Base-by-base conservation (phyloP, 2,329 filamentous ascomycete genomes). In the Beauveria varroae region DNA sequence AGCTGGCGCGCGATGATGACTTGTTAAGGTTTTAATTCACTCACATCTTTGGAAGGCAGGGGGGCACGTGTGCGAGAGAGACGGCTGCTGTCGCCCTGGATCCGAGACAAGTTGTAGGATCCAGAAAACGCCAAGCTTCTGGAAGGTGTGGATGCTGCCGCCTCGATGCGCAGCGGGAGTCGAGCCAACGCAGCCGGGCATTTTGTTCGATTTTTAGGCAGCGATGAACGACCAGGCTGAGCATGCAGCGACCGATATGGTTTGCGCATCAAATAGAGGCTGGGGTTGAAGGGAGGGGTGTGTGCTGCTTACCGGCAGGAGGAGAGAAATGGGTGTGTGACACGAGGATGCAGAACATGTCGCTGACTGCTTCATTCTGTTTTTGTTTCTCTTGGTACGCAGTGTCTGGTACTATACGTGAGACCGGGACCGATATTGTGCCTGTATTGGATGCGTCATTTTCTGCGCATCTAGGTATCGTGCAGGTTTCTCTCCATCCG, bases 361-460 rank as follows among this genome's bases (percentile, higher is more conserved):
- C 34, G 53, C 53, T 56, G 53, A 47, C 53, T 47, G 53, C 22
- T 46, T 40, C 37, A 22, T 41, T 22, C 30, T 12, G 30, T 53
- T 53, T 8, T 46, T 4, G 43, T 46, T 51, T 34, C 16, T 56
- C 26, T 14, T 46, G 26, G 9, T 46, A 34, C 10, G 18, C 10
- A 55, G 40, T 55, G 53, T 56, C 53, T 34, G 26, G 53, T 18
- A n/a, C 18, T 34, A n/a, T 46, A 34, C 53, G 34, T 46, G 41
- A 46, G 41, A 26, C 53, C 18, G 40, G 53, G 26, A 26, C 10
- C 41, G 24, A 12, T 46, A 12, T n/a, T 20, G 53, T 56, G 28
- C 53, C 40, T 56, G 41, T 10, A 46, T 30, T 56, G 5, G 53
- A 56, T 56, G 53, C 53, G 53, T 46, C 46, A 56, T 56, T 56